A percentile compares a stretch with the other conserved stretches of the same genome.
Evolutionary conservation across 345 rosid species (phyloP).

Genomic region (Streptanthus diversifolius): DNA sequence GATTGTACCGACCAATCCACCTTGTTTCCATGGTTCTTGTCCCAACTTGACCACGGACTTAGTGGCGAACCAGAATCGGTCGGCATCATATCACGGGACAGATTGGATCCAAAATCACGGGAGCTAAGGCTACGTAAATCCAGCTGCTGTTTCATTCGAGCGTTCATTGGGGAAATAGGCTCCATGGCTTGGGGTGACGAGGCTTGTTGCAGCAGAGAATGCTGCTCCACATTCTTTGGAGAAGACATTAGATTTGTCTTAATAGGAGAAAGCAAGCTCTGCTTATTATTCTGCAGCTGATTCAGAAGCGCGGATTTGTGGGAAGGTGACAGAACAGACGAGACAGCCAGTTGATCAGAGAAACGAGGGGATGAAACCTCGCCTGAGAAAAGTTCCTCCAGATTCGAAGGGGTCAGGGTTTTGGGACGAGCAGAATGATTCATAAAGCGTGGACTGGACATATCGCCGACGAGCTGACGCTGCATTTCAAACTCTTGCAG

Average conservation of each 20-base stretch:
- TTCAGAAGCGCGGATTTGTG: conserved; percentile 59
- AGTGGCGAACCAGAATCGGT: conserved; percentile 53
- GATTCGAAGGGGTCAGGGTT: conserved; percentile 62
- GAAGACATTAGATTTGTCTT: conserved; percentile 52
- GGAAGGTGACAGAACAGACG: conserved; percentile 60
- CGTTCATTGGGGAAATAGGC: conserved; percentile 65
- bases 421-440: conserved; percentile 62
- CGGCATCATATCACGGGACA: conserved; percentile 28
- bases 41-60: conserved; percentile 83
- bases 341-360: conserved; percentile 48
- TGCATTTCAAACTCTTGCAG: conserved; percentile 68
- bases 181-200: conserved; percentile 78
- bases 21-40: conserved; percentile 58
- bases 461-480: conserved; percentile 50
- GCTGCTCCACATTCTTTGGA: conserved; percentile 62
- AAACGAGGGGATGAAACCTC: conserved; percentile 63
- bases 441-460: conserved; percentile 52
- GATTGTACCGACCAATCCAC: conserved; percentile 61
- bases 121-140: conserved; percentile 64
- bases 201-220: conserved; percentile 42
- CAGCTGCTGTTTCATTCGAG: conserved; percentile 51
- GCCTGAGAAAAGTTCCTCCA: conserved; percentile 56
- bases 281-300: conserved; percentile 69
- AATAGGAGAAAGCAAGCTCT: conserved; percentile 70
- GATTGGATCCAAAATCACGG: conserved; percentile 58